phyloP scores from a whole-genome alignment of 345 rosid species.

The Cardamine occulta region DNA sequence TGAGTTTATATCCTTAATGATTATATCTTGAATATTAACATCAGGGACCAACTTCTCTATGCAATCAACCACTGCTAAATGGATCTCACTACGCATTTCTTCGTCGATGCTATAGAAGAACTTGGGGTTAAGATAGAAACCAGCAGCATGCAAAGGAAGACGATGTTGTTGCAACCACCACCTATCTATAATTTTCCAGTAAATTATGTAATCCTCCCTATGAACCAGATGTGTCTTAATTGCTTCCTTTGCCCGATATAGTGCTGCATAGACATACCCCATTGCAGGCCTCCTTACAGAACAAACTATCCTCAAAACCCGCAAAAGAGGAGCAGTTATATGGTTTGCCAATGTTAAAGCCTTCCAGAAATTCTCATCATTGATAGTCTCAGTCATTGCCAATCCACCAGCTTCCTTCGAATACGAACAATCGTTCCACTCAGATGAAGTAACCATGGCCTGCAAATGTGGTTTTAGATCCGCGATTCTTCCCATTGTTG shows the following conservation, averaged over 20 bases:
- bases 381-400: conserved; percentile 64
- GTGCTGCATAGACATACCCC: conserved; percentile 84
- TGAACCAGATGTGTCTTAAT: conserved; percentile 74
- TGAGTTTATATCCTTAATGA: conserved; percentile 64
- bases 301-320: conserved; percentile 57
- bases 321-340: conserved; percentile 70
- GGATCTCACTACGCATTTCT: conserved; percentile 64
- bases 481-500: conserved; percentile 61
- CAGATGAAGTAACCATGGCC: conserved; percentile 82
- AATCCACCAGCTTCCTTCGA: conserved; percentile 79
- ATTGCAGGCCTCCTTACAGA: conserved; percentile 79
- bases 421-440: conserved; percentile 74
- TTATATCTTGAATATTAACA: conserved; percentile 67
- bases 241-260: conserved; percentile 78
- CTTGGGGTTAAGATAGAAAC: conserved; percentile 91
- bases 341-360: conserved; percentile 55
- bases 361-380: conserved; percentile 80
- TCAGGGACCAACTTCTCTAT: conserved; percentile 84
- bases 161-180: conserved; percentile 77
- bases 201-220: conserved; percentile 64
- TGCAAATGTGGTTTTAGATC: conserved; percentile 68
- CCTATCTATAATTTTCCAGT: conserved; percentile 82
- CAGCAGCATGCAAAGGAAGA: conserved; percentile 85
- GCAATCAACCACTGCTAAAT: conserved; percentile 80
- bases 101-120: conserved; percentile 77